A percentile compares a stretch with the other conserved stretches of the same genome.
These are phyloP conservation scores for Penicillium sp. DNA, from an alignment of 2,329 filamentous ascomycete species.

Conservation along the genomic window DNA sequence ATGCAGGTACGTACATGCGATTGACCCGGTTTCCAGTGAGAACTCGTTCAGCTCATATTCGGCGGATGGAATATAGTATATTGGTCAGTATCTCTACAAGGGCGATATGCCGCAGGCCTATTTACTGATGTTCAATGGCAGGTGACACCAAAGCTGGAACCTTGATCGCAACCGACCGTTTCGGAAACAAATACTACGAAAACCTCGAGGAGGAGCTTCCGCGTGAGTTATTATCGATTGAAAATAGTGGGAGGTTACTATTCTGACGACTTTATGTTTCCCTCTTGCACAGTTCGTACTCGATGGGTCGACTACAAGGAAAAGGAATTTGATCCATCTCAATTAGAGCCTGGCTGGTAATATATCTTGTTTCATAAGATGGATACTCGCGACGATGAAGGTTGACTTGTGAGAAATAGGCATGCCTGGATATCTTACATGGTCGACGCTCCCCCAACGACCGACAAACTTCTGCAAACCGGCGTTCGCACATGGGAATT, in stretches of 20 bases:
- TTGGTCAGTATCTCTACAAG: slow-evolving; percentile 30
- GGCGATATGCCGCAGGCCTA: not conserved
- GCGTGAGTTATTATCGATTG: slow-evolving; percentile 50
- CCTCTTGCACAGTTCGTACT: slow-evolving; percentile 65
- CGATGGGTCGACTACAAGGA: slow-evolving; percentile 97
- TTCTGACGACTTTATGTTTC: slow-evolving; percentile 11
- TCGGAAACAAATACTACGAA: slow-evolving; percentile 97
- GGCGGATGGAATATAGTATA: slow-evolving; percentile 31
- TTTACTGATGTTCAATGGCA: slow-evolving; percentile 34
- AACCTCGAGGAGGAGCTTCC: slow-evolving; percentile 87
- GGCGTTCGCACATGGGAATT: slow-evolving; percentile 72
- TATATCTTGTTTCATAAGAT: slow-evolving; percentile 4
- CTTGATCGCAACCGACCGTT: slow-evolving; percentile 79
- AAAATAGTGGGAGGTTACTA: not conserved
- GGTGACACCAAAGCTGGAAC: slow-evolving; percentile 95
- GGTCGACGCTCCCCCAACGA: slow-evolving; percentile 77
- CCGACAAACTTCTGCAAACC: slow-evolving; percentile 68
- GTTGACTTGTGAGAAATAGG: slow-evolving; percentile 44
- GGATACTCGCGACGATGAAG: not conserved
- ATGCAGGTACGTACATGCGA: slow-evolving; percentile 65
- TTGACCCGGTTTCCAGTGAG: not conserved
- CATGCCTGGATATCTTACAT: slow-evolving; percentile 96
- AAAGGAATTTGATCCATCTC: slow-evolving; percentile 59
- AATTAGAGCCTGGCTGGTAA: slow-evolving; percentile 88
- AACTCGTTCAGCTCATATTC: not conserved